Conservation (phyloP, 352 stramenopile species). For the Pythium apleroticum region DNA sequence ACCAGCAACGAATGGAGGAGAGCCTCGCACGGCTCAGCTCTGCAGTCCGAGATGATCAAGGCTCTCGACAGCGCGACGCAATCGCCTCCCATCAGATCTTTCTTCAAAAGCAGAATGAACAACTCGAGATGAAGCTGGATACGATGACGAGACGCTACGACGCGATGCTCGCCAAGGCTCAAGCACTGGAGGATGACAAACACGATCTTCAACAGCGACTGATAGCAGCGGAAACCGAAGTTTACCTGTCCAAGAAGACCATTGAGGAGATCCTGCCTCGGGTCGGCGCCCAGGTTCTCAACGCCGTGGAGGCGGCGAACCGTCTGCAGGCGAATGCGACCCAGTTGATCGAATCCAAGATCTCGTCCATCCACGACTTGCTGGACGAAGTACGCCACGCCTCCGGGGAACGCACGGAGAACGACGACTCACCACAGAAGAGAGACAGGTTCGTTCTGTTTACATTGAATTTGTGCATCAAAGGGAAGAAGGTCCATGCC, state of each 20-base stretch:
- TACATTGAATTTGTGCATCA: background rate
- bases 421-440: constrained; percentile 53
- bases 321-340: constrained; percentile 30
- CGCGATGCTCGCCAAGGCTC: constrained; percentile 5
- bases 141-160: constrained; percentile 25
- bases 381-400: constrained; percentile 55
- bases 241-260: constrained; percentile 24
- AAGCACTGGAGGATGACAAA: constrained; percentile 21
- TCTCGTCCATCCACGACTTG: constrained; percentile 59
- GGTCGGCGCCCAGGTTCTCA: constrained; percentile 8
- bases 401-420: constrained; percentile 49
- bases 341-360: constrained; percentile 52
- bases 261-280: constrained; percentile 19
- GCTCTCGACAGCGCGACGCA: constrained; percentile 13
- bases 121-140: constrained; percentile 22
- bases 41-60: constrained; percentile 1
- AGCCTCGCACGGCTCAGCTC: constrained; percentile 9
- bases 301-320: constrained; percentile 39
- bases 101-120: constrained; percentile 27
- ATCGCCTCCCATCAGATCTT: constrained; percentile 21
- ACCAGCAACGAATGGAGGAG: constrained; percentile 20
- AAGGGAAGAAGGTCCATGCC: constrained; percentile 8
- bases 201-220: constrained; percentile 13
- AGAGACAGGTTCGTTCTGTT: constrained; percentile 41
- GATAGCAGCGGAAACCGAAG: constrained; percentile 18